A percentile compares a stretch with the other conserved stretches of the same genome.
phyloP scores from a whole-genome alignment of 768 basidiomycete species.

The Cystofilobasidium capitatum region DNA sequence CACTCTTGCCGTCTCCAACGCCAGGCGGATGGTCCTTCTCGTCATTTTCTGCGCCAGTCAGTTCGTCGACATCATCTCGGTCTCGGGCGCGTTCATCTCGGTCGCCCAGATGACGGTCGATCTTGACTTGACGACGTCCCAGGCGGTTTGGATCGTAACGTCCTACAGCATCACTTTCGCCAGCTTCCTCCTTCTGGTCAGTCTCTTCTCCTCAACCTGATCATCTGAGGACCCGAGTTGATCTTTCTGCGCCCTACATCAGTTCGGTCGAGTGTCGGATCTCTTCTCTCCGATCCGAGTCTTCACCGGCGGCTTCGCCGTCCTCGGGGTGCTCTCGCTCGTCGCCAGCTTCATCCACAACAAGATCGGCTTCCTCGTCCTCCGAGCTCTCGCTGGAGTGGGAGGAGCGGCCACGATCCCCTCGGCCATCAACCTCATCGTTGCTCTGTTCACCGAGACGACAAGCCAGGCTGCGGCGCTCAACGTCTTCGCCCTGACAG shows the following conservation, averaged over 20 bases:
- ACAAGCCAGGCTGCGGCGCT: conserved; percentile 28
- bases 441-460: conserved; percentile 25
- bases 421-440: conserved; percentile 40
- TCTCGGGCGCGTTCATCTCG: conserved; percentile 43
- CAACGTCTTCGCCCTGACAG: conserved; percentile 28
- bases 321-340: conserved; percentile 45
- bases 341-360: conserved; percentile 45
- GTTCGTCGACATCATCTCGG: conserved; percentile 46
- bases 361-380: conserved; percentile 47
- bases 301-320: conserved; percentile 44
- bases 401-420: conserved; percentile 49
- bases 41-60: conserved; percentile 43
- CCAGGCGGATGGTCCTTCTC: conserved; percentile 35
- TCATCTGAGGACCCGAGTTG: too few relatives aligned
- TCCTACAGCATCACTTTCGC: conserved; percentile 41
- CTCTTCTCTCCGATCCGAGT: conserved; percentile 34
- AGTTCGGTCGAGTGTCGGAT: conserved; percentile 34
- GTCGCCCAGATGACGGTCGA: conserved; percentile 39
- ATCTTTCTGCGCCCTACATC: too few relatives aligned
- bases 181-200: conserved; percentile 40
- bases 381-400: conserved; percentile 50
- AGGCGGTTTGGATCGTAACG: conserved; percentile 33
- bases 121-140: conserved; percentile 29
- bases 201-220: neutral
- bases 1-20: neutral